Evolutionary conservation across 768 basidiomycete species (phyloP).

Genomic region (Calocera viscosa): DNA sequence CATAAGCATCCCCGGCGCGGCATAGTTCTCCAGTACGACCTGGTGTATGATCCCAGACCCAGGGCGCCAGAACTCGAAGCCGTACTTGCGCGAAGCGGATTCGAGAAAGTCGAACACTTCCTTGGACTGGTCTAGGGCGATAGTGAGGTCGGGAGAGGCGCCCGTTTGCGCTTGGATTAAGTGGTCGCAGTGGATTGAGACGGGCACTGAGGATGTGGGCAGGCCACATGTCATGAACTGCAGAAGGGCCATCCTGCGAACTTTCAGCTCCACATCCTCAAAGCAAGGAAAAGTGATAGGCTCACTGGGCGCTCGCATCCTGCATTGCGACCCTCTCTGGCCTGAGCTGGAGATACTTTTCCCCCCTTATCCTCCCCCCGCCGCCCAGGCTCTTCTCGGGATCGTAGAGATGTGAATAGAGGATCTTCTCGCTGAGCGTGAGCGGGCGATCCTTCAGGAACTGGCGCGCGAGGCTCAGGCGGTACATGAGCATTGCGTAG

Average conservation of each 20-base stretch:
- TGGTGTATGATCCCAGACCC: conserved; percentile 95
- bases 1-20: conserved; percentile 91
- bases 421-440: conserved; percentile 93
- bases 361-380: conserved; percentile 62
- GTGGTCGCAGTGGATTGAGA: conserved; percentile 89
- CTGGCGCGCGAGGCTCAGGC: conserved; percentile 54
- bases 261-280: neutral
- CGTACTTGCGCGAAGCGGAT: conserved; percentile 51
- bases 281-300: conserved; percentile 16
- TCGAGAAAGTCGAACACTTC: conserved; percentile 97
- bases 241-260: conserved; percentile 68
- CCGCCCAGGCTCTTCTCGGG: conserved; percentile 57
- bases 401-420: conserved; percentile 82
- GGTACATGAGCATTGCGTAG: conserved; percentile 56
- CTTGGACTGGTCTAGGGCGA: conserved; percentile 72
- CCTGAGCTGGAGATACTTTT: conserved; percentile 76
- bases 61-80: conserved; percentile 96
- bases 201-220: conserved; percentile 58
- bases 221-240: conserved; percentile 98
- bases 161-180: conserved; percentile 89
- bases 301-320: conserved; percentile 81
- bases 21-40: conserved; percentile 95
- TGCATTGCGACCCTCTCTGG: conserved; percentile 98
- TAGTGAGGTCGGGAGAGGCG: conserved; percentile 73
- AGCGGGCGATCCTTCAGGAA: conserved; percentile 63